A percentile compares a stretch with the other conserved stretches of the same genome.
These are phyloP conservation scores for Bisporella sp. DNA, from an alignment of 2,329 filamentous ascomycete species.

Conservation along the genomic window DNA sequence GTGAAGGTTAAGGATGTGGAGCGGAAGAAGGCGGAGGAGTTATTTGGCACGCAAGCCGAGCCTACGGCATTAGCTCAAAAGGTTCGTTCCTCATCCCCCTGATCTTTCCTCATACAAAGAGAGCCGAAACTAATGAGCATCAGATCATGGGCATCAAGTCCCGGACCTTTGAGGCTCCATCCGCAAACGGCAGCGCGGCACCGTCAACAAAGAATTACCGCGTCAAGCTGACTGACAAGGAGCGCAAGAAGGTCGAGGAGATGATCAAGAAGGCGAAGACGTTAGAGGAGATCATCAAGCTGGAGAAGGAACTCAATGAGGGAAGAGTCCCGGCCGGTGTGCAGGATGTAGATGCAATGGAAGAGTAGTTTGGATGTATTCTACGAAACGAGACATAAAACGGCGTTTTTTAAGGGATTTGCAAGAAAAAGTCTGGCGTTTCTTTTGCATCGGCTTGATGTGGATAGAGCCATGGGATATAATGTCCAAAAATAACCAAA, in stretches of 20 bases:
- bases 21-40: conserved; percentile 64
- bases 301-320: conserved; percentile 91
- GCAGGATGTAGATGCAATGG: conserved; percentile 49
- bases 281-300: conserved; percentile 77
- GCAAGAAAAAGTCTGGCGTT: conserved; percentile 1
- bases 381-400: background rate
- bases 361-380: conserved; percentile 38
- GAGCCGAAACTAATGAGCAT: conserved; percentile 1
- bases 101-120: background rate
- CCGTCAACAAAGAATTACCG: conserved; percentile 60
- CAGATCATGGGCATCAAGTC: conserved; percentile 82
- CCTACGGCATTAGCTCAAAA: conserved; percentile 75
- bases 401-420: background rate
- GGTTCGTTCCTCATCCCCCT: conserved; percentile 32
- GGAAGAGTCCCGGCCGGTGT: conserved; percentile 72
- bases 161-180: conserved; percentile 57
- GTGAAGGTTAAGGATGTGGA: conserved; percentile 85
- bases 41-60: conserved; percentile 75
- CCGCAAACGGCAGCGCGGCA: conserved; percentile 37
- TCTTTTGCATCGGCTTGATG: background rate
- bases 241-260: conserved; percentile 78
- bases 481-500: too few relatives aligned
- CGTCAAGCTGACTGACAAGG: conserved; percentile 79
- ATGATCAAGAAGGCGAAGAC: conserved; percentile 85
- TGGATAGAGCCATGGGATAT: too few relatives aligned